A percentile compares a stretch with the other conserved stretches of the same genome.
phyloP scores from a whole-genome alignment of 768 basidiomycete species.

The Infundibulicybe gibba region DNA sequence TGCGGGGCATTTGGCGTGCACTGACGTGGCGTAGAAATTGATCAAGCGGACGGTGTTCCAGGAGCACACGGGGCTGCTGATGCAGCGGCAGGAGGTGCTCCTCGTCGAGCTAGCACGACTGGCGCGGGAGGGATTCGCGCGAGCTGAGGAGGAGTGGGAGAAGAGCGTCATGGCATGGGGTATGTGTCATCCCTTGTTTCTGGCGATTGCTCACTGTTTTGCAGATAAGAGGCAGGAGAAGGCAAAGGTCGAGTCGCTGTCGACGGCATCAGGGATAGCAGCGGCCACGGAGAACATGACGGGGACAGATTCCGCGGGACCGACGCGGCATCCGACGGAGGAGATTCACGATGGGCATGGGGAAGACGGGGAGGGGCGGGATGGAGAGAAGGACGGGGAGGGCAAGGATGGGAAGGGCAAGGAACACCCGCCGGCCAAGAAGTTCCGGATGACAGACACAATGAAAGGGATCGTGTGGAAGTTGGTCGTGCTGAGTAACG shows the following conservation, averaged over 20 bases:
- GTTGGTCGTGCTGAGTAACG: constrained; percentile 77
- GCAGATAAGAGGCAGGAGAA: constrained; percentile 60
- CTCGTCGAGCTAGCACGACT: constrained; percentile 58
- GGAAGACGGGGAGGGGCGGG: constrained; percentile 5
- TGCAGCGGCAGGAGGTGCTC: constrained; percentile 64
- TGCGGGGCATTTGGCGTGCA: neutral
- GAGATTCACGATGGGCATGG: constrained; percentile 34
- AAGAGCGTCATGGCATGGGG: constrained; percentile 68
- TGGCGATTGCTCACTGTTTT: neutral
- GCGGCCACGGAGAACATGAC: constrained; percentile 10
- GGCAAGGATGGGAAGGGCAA: constrained; percentile 12
- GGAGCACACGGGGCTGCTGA: constrained; percentile 66
- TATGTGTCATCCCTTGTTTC: constrained; percentile 16
- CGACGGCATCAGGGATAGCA: constrained; percentile 12
- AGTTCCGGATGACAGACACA: constrained; percentile 73
- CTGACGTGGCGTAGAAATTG: constrained; percentile 61
- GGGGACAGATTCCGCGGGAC: constrained; percentile 31
- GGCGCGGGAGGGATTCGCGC: constrained; percentile 62
- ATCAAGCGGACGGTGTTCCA: constrained; percentile 85
- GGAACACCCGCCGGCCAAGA: constrained; percentile 66
- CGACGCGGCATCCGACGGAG: constrained; percentile 42
- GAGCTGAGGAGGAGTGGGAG: constrained; percentile 77
- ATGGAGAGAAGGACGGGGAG: constrained; percentile 17
- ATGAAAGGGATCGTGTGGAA: constrained; percentile 84
- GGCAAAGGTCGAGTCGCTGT: constrained; percentile 27